Evolutionary conservation across 129 eudicot species (phyloP).

Genomic region (Lactuca saligna): DNA sequence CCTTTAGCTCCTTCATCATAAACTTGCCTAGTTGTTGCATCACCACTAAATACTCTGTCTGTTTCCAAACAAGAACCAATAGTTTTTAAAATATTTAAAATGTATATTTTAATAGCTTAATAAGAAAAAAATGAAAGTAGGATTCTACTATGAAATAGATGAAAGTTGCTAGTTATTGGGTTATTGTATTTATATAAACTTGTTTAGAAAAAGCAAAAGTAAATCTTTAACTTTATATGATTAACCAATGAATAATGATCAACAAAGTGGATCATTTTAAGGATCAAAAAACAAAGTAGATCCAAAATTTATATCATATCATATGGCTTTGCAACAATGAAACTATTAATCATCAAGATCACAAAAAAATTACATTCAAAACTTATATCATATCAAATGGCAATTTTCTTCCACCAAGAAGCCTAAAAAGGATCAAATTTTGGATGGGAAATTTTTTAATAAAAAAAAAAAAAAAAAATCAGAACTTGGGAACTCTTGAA

Average conservation of each 20-base stretch:
- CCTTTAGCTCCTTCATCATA: slow-evolving; percentile 91
- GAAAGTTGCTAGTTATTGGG: background rate
- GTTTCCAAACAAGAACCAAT: slow-evolving; percentile 27
- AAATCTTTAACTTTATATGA: background rate
- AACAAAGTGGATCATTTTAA: background rate
- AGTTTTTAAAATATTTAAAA: too few species aligned
- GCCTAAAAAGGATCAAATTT: too few species aligned
- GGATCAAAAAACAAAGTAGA: background rate
- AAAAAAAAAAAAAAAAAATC: too few species aligned
- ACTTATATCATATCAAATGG: too few species aligned
- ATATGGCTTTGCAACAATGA: background rate
- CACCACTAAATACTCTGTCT: slow-evolving; percentile 97
- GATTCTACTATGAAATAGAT: background rate
- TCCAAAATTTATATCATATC: slow-evolving; percentile 7
- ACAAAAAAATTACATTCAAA: too few species aligned
- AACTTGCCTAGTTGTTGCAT: slow-evolving; percentile 80
- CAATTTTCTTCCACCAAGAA: too few species aligned
- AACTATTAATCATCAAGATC: too few species aligned
- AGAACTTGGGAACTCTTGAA: too few species aligned
- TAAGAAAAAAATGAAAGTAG: background rate
- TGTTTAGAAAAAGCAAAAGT: background rate
- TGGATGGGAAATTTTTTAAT: too few species aligned
- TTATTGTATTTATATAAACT: background rate
- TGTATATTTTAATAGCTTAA: too few species aligned
- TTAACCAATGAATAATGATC: background rate